Percentiles rank a stretch among this genome's conserved stretches.
Conservation (phyloP, 257 asterid genomes). For the Fraxinus cuspidata region DNA sequence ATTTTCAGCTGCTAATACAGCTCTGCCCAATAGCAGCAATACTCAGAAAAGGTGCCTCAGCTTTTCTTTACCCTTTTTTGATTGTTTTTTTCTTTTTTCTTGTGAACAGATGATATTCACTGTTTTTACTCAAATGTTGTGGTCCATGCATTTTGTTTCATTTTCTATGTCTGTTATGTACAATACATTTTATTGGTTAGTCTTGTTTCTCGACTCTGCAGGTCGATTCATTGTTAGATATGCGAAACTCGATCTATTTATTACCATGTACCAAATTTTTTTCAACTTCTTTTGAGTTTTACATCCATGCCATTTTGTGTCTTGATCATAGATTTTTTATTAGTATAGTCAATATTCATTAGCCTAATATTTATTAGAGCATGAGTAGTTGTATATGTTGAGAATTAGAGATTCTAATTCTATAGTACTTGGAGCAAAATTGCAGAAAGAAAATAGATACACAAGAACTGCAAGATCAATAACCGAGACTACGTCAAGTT, state of each 20-base stretch:
- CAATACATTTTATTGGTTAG: no score
- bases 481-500: no score
- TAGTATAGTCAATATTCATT: background rate
- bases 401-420: no score
- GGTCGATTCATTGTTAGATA: background rate
- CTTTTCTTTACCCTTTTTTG: background rate
- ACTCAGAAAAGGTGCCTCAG: conserved; percentile 23
- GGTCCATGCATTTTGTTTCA: background rate
- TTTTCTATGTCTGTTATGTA: background rate
- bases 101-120: conserved; percentile 45
- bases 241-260: background rate
- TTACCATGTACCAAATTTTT: background rate
- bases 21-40: background rate
- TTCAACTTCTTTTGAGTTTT: background rate
- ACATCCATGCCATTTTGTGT: background rate
- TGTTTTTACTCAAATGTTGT: background rate
- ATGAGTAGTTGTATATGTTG: background rate
- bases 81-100: background rate
- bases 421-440: no score
- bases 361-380: no score
- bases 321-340: background rate
- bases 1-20: conserved; percentile 55
- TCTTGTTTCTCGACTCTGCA: no score
- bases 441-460: no score
- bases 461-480: no score